These are phyloP conservation scores for Dichotomocladium elegans DNA, from an alignment of 371 early-diverging fungal species.

Conservation along the genomic window DNA sequence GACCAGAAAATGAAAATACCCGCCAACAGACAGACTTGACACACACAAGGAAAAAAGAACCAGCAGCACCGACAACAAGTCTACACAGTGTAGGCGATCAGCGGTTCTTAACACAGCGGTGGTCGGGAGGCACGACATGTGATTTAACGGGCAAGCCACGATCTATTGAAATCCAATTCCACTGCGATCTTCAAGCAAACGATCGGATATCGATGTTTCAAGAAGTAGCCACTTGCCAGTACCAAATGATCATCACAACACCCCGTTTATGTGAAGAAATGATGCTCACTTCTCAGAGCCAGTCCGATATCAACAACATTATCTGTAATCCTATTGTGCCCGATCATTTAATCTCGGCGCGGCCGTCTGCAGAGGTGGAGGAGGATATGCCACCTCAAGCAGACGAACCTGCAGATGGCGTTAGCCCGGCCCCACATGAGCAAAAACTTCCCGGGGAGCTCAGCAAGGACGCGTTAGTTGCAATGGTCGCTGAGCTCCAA, in stretches of 20 bases:
- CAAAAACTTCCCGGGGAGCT: background rate
- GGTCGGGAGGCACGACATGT: slow-evolving; percentile 71
- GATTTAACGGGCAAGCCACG: slow-evolving; percentile 69
- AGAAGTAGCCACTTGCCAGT: slow-evolving; percentile 65
- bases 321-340: slow-evolving; percentile 59
- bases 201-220: slow-evolving; percentile 57
- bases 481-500: slow-evolving; percentile 1
- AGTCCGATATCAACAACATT: slow-evolving; percentile 46
- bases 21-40: background rate
- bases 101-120: slow-evolving; percentile 61
- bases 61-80: slow-evolving; percentile 8
- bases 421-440: background rate
- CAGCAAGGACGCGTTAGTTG: slow-evolving; percentile 15
- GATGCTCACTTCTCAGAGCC: slow-evolving; percentile 43
- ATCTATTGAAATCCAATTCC: slow-evolving; percentile 71
- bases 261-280: slow-evolving; percentile 68
- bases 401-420: background rate
- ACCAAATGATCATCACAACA: slow-evolving; percentile 68
- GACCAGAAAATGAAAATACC: background rate
- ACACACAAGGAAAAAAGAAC: slow-evolving; percentile 4
- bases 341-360: slow-evolving; percentile 32
- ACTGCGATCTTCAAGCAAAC: slow-evolving; percentile 55
- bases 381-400: background rate
- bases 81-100: slow-evolving; percentile 40
- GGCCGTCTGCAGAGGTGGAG: slow-evolving; percentile 6